A percentile compares a stretch with the other conserved stretches of the same genome.
Evolutionary conservation across 108 stramenopile species (phyloP).

Genomic region (Discostella stelligeroides): DNA sequence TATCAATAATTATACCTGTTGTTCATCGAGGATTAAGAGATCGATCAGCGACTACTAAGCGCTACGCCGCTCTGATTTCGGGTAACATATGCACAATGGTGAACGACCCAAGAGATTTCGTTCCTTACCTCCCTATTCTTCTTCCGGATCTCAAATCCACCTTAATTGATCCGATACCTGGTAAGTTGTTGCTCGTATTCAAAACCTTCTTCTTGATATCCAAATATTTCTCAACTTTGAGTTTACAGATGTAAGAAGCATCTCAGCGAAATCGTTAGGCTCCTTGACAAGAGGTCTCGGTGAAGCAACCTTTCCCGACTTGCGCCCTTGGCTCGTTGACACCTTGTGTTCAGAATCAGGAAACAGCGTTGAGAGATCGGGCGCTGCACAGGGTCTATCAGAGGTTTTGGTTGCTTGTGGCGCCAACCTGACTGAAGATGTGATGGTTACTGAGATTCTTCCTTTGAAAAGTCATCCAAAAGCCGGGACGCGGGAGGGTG

Average conservation of each 20-base stretch:
- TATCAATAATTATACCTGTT: conserved; percentile 97
- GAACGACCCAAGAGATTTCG: conserved; percentile 91
- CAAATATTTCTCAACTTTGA: background rate
- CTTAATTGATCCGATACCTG: conserved; percentile 96
- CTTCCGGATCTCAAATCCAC: conserved; percentile 91
- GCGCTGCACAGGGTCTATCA: conserved; percentile 96
- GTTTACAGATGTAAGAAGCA: conserved; percentile 50
- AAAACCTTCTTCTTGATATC: background rate
- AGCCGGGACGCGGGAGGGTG: conserved; percentile 93
- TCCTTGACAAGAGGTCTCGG: conserved; percentile 93
- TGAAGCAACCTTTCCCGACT: conserved; percentile 86
- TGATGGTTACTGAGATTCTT: conserved; percentile 89
- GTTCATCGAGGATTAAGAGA: conserved; percentile 95
- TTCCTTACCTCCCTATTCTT: conserved; percentile 92
- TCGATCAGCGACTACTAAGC: conserved; percentile 91
- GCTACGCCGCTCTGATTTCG: conserved; percentile 95
- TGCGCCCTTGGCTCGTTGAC: conserved; percentile 94
- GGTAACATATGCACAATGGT: conserved; percentile 97
- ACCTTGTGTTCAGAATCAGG: conserved; percentile 75
- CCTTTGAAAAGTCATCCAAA: conserved; percentile 88
- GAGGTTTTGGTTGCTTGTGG: conserved; percentile 90
- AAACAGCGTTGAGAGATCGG: conserved; percentile 93
- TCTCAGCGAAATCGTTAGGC: conserved; percentile 93
- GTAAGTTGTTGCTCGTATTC: conserved; percentile 27
- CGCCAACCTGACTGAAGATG: conserved; percentile 61